These are phyloP conservation scores for Nyssa sinensis DNA, from an alignment of 148 eudicot species.

Conservation along the genomic window DNA sequence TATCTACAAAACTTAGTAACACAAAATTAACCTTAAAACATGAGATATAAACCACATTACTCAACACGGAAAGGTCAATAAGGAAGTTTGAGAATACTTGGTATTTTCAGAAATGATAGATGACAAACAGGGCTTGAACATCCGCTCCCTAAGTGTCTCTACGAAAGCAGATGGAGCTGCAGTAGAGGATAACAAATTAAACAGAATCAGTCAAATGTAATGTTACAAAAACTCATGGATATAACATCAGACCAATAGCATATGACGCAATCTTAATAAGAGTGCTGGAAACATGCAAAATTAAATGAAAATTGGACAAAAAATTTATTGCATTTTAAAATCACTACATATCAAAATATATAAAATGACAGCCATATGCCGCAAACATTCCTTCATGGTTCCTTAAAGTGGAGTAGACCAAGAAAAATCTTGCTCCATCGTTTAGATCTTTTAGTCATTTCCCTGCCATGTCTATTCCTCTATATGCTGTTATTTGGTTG, in stretches of 20 bases:
- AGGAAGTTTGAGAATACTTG: conserved; percentile 45
- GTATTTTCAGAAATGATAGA: conserved; percentile 66
- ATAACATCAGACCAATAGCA: not conserved
- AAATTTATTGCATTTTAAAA: too few relatives aligned
- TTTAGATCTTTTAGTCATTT: too few relatives aligned
- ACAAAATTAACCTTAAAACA: conserved; percentile 5
- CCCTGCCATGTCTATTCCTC: too few relatives aligned
- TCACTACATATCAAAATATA: too few relatives aligned
- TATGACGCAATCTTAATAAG: not conserved
- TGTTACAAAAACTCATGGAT: not conserved
- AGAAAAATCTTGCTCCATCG: too few relatives aligned
- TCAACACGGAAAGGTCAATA: conserved; percentile 5
- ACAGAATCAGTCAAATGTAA: not conserved
- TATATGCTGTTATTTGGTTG: too few relatives aligned
- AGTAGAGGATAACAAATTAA: conserved; percentile 11
- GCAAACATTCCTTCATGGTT: too few relatives aligned
- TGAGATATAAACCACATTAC: not conserved
- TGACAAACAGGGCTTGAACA: conserved; percentile 94
- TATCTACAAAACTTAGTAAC: conserved; percentile 7
- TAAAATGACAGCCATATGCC: too few relatives aligned
- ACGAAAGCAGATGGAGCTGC: conserved; percentile 88
- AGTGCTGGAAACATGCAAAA: not conserved
- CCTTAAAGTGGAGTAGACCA: too few relatives aligned
- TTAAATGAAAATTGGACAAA: too few relatives aligned
- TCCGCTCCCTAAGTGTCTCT: conserved; percentile 86